Evolutionary conservation across 2,329 filamentous ascomycete genomes (phyloP), one percentile per base, ranked within the genome.

Genomic region (Xylariaceae sp.): DNA sequence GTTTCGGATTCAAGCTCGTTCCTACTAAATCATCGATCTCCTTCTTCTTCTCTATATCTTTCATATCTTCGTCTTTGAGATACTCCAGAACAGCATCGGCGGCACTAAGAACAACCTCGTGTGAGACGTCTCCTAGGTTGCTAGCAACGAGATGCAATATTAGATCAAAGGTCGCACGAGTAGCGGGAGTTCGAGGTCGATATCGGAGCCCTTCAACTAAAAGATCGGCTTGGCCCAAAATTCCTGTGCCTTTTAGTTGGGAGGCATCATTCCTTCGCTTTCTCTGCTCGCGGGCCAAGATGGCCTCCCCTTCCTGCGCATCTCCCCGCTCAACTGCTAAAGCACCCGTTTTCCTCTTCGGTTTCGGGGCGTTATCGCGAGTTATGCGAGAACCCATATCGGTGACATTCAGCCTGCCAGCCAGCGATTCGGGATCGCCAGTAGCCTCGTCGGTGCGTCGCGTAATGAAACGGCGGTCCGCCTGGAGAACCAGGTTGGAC

Each of bases 401-500:
- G 69, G 86, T 85, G 70, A 99, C 93, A 67, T 89, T 93, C 74
- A 99, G 87, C 68, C 92, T 88, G 57, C 94, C 94, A 59, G 94
- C 95, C 60, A 99, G 85, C 59, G 95, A 99, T 78, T 99, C 94
- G 55, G 94, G 95, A 74, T 99, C 94, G 70, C 94, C 94, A 55
- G 93, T 97, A 65, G 91, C 88, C 79, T 99, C 95, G 77, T 99
- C 93, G 68, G 88, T 92, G 70, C 92, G 87, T 74, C 94, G 87
- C 65, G 91, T 91, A 70, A 96, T 88, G 74, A 99, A 97, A 70
- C 94, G 88, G 78, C 92, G 88, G 81, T 99, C 94, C 80, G 92
- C 92, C 89, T 99, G 94, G 85, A 99, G 90, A 74, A 99, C 94
- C 91, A 99, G 88, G 86, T 99, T 99, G 80, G 94, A 99, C 94